Evolutionary conservation across 2,329 filamentous ascomycete genomes (phyloP).

Genomic region (Exophiala dermatitidis): DNA sequence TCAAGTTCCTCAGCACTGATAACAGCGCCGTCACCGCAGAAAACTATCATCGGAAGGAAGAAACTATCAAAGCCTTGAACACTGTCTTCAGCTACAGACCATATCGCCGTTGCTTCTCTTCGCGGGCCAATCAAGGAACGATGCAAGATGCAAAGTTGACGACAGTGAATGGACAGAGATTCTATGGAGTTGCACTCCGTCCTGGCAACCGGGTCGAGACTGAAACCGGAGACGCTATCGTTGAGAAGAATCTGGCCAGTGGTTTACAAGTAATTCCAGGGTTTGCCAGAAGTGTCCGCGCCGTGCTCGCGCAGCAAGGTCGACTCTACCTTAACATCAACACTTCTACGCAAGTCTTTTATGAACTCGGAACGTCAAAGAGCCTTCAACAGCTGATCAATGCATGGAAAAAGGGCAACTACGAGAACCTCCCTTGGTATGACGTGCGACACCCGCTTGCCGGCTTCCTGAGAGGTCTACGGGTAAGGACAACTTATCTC

Average conservation of each 20-base stretch:
- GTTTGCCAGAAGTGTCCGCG: constrained; percentile 10
- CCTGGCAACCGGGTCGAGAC: neutral
- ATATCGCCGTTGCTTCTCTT: neutral
- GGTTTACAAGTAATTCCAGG: constrained; percentile 2
- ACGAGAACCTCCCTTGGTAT: neutral
- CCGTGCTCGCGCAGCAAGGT: neutral
- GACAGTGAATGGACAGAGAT: constrained; percentile 5
- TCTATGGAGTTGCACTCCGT: constrained; percentile 2
- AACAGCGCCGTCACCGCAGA: neutral
- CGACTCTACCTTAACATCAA: constrained; percentile 15
- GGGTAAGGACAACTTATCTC: constrained; percentile 7
- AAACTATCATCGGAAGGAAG: neutral
- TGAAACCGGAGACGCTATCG: neutral
- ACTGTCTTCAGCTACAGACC: constrained; percentile 12
- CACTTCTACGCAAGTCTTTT: constrained; percentile 9
- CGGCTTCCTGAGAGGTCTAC: constrained; percentile 7
- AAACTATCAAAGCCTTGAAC: constrained; percentile 7
- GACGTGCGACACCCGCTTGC: neutral
- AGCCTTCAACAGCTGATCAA: constrained; percentile 11
- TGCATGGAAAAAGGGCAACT: neutral
- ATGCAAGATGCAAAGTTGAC: neutral
- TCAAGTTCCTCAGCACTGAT: neutral
- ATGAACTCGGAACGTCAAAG: neutral
- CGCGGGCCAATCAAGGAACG: neutral
- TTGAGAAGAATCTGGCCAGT: neutral